A percentile compares a stretch with the other conserved stretches of the same genome.
Conservation (phyloP, 2,329 filamentous ascomycete genomes). For the Penicillium verrucosum region DNA sequence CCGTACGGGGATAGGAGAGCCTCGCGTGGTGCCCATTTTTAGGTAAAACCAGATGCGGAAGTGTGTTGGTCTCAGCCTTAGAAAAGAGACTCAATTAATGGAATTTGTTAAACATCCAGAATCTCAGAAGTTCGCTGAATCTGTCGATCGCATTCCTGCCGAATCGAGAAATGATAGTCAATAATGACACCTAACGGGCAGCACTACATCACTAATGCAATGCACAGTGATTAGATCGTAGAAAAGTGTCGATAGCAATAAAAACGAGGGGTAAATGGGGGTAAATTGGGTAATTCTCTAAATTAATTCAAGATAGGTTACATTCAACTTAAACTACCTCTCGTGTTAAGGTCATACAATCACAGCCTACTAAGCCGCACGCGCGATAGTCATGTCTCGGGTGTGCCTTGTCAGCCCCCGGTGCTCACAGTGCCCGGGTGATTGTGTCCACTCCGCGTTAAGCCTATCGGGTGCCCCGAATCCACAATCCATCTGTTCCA, state of each 20-base stretch:
- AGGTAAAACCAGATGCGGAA: slow-evolving; percentile 5
- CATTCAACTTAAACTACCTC: neutral
- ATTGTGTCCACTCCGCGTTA: neutral
- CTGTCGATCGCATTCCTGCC: slow-evolving; percentile 1
- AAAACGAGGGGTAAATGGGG: neutral
- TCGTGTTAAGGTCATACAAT: neutral
- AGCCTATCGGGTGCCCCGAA: slow-evolving; percentile 1
- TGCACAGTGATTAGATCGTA: neutral
- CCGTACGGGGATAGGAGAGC: neutral
- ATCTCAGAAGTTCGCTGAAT: neutral
- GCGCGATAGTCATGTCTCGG: slow-evolving; percentile 12
- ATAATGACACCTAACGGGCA: neutral
- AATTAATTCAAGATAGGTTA: slow-evolving; percentile 7
- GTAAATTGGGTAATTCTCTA: neutral
- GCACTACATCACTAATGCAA: slow-evolving; percentile 4
- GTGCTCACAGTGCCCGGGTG: neutral
- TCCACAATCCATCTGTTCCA: neutral
- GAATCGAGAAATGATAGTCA: neutral
- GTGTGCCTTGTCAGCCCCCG: neutral
- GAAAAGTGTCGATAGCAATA: neutral
- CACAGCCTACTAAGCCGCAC: slow-evolving; percentile 7
- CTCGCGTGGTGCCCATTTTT: slow-evolving; percentile 12
- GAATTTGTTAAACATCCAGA: neutral
- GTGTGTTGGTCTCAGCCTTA: neutral
- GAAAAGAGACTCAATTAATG: neutral